Evolutionary conservation across 140 eudicot genomes (phyloP).

Genomic region (Artemisia princeps): DNA sequence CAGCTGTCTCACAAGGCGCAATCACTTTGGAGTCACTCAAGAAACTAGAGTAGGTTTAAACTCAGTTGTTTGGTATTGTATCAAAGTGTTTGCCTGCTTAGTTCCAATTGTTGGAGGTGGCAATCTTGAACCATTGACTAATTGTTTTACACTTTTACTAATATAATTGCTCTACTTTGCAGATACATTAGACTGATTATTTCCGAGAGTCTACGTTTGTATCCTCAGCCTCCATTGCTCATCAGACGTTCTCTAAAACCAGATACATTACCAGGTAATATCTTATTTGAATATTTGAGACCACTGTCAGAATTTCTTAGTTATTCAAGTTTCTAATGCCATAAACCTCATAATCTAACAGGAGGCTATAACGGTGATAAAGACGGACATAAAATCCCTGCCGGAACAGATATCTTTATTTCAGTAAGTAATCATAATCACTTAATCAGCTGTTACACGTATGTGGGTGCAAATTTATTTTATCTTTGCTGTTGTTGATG

Average conservation of each 20-base stretch:
- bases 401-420: conserved; percentile 77
- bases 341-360: conserved; percentile 25
- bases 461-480: not conserved
- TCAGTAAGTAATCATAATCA: conserved; percentile 47
- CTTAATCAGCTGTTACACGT: not conserved
- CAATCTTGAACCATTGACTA: too few relatives aligned
- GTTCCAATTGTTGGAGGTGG: not conserved
- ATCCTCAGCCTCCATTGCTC: conserved; percentile 97
- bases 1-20: conserved; percentile 49
- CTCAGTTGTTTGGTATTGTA: not conserved
- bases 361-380: conserved; percentile 78
- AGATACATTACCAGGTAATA: conserved; percentile 71
- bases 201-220: conserved; percentile 75
- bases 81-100: too few relatives aligned
- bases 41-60: conserved; percentile 51
- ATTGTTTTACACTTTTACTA: not conserved
- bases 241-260: conserved; percentile 74
- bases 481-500: not conserved
- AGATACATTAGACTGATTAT: conserved; percentile 82
- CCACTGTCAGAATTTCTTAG: not conserved
- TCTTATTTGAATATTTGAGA: not conserved
- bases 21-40: conserved; percentile 63
- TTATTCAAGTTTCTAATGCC: not conserved
- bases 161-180: conserved; percentile 19
- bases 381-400: conserved; percentile 69